phyloP scores from a whole-genome alignment of 139 green algal species.

The Chlorella sp. region DNA sequence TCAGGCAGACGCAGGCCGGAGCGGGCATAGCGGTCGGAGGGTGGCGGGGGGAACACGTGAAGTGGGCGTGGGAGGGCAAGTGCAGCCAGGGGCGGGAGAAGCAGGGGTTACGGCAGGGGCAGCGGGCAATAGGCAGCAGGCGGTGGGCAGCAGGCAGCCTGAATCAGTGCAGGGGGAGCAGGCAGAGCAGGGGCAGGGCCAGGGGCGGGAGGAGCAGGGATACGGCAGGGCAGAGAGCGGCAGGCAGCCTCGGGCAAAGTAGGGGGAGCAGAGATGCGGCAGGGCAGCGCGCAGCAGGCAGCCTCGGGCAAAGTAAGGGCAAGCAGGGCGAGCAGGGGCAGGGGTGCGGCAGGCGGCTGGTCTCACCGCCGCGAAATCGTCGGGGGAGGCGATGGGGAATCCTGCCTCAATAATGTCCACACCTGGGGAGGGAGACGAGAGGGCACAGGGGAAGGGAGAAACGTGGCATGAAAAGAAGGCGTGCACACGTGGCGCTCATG shows the following conservation, averaged over 20 bases:
- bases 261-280: not conserved
- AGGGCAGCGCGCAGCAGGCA: not conserved
- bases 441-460: not conserved
- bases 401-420: constrained; percentile 99
- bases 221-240: not conserved
- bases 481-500: not conserved
- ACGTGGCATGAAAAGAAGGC: not conserved
- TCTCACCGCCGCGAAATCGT: constrained; percentile 96
- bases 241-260: not conserved
- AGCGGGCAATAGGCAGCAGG: not conserved
- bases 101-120: not conserved
- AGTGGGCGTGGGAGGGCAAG: not conserved
- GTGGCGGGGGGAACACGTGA: too few relatives aligned
- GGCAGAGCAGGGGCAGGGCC: too few relatives aligned
- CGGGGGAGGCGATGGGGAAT: constrained; percentile 96
- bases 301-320: not conserved
- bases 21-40: too few relatives aligned
- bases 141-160: not conserved
- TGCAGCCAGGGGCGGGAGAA: not conserved
- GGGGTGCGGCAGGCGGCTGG: constrained; percentile 84
- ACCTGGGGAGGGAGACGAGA: constrained; percentile 46
- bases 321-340: not conserved
- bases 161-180: not conserved
- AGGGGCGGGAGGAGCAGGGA: not conserved
- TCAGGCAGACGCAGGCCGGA: too few relatives aligned